phyloP scores from a whole-genome alignment of 2,329 filamentous ascomycete species.

The Mycocentrospora acerina region DNA sequence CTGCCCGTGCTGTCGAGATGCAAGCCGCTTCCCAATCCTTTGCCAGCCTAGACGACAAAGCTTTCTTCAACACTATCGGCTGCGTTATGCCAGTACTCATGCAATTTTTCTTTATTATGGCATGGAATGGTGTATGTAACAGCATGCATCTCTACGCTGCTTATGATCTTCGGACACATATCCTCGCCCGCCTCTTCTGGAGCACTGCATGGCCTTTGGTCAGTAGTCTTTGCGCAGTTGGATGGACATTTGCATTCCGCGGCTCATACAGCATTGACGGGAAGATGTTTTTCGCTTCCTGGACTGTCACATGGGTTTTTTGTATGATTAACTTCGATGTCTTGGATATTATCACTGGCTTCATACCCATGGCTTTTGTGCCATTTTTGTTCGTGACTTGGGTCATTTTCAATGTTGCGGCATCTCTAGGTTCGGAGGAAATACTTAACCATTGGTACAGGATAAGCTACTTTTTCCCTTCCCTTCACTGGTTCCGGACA shows the following conservation, averaged over 20 bases:
- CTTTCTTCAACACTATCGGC: constrained; percentile 42
- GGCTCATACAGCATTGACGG: constrained; percentile 9
- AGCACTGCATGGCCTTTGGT: constrained; percentile 10
- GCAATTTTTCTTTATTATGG: constrained; percentile 51
- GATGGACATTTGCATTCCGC: constrained; percentile 13
- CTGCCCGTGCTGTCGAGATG: constrained; percentile 5
- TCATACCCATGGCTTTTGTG: constrained; percentile 7
- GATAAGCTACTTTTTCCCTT: constrained; percentile 10
- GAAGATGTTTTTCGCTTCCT: constrained; percentile 15
- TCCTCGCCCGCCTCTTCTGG: constrained; percentile 11
- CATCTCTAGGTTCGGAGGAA: constrained; percentile 1
- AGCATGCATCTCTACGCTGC: too few species aligned
- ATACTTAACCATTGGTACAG: constrained; percentile 7
- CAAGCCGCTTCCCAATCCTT: constrained; percentile 5
- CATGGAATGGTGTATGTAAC: constrained; percentile 47
- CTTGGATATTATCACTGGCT: constrained; percentile 9
- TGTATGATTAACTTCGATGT: constrained; percentile 12
- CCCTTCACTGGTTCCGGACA: constrained; percentile 11
- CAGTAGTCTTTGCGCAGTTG: constrained; percentile 10
- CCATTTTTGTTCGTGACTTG: constrained; percentile 6
- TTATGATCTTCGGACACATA: constrained; percentile 11
- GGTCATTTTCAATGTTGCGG: constrained; percentile 10
- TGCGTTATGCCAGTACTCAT: constrained; percentile 49
- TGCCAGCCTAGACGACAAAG: constrained; percentile 7
- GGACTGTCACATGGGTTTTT: constrained; percentile 11